Percentiles rank a stretch among this genome's conserved stretches.
Evolutionary conservation across 495 filamentous ascomycete species (phyloP).

Genomic region (Cetradonia linearis): DNA sequence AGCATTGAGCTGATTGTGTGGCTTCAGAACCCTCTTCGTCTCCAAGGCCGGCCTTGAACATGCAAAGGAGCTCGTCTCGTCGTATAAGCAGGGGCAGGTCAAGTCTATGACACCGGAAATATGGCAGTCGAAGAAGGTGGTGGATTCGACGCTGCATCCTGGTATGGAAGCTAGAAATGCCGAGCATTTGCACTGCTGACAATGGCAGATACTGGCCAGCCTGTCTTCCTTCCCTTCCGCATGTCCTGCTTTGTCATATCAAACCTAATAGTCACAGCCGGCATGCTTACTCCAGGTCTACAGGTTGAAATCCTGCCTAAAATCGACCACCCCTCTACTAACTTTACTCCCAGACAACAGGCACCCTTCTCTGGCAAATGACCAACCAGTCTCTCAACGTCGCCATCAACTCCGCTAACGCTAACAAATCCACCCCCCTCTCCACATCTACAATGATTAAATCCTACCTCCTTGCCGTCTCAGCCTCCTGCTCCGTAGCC

Average conservation of each 20-base stretch:
- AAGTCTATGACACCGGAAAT: constrained; percentile 75
- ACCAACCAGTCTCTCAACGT: constrained; percentile 97
- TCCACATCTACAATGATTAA: constrained; percentile 67
- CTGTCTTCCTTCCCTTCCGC: constrained; percentile 88
- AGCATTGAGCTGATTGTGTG: neutral
- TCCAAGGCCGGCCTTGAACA: constrained; percentile 64
- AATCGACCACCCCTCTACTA: constrained; percentile 6
- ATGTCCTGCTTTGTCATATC: constrained; percentile 95
- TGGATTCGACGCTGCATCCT: constrained; percentile 91
- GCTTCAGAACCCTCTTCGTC: constrained; percentile 67
- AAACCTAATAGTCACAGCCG: constrained; percentile 91
- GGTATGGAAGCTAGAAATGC: constrained; percentile 39
- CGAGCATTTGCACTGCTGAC: neutral
- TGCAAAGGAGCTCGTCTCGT: constrained; percentile 64
- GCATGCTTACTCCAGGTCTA: constrained; percentile 88
- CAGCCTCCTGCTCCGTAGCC: constrained; percentile 85
- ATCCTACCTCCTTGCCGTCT: constrained; percentile 86
- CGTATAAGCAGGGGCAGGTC: constrained; percentile 73
- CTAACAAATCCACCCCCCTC: constrained; percentile 89
- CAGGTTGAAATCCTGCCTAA: constrained; percentile 35
- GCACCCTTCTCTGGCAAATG: constrained; percentile 90
- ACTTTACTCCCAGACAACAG: constrained; percentile 51
- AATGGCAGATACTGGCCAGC: constrained; percentile 68
- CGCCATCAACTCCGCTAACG: constrained; percentile 91
- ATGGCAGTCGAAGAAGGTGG: constrained; percentile 92